phyloP scores from a whole-genome alignment of 2,329 filamentous ascomycete species.

The Rhynchosporium secalis region DNA sequence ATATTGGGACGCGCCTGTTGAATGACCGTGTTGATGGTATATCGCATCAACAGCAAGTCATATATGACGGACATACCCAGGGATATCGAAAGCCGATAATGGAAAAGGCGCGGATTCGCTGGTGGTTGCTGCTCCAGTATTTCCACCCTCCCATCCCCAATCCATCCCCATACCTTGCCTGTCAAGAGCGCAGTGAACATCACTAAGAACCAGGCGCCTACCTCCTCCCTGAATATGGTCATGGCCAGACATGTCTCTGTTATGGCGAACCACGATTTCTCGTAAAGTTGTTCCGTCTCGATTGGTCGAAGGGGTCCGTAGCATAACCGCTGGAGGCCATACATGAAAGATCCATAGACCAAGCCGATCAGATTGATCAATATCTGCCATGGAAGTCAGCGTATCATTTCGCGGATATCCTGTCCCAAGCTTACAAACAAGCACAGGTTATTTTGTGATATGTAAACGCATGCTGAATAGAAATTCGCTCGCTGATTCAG shows the following conservation, averaged over 20 bases:
- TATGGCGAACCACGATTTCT: constrained; percentile 97
- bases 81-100: constrained; percentile 76
- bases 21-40: constrained; percentile 79
- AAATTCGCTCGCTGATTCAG: constrained; percentile 96
- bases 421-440: constrained; percentile 66
- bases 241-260: constrained; percentile 96
- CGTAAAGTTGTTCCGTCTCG: constrained; percentile 95
- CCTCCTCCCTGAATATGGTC: constrained; percentile 95
- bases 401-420: neutral
- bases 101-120: constrained; percentile 83
- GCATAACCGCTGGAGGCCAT: constrained; percentile 83
- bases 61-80: constrained; percentile 77
- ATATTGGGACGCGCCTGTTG: constrained; percentile 90
- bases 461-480: constrained; percentile 95
- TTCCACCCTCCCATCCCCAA: constrained; percentile 91
- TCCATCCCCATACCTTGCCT: constrained; percentile 98
- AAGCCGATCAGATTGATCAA: constrained; percentile 89
- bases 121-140: constrained; percentile 94
- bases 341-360: constrained; percentile 76
- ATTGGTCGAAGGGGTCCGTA: constrained; percentile 88
- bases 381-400: constrained; percentile 57
- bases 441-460: constrained; percentile 94
- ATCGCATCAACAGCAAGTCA: constrained; percentile 76
- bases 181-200: constrained; percentile 95
- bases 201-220: constrained; percentile 90